phyloP scores from a whole-genome alignment of 345 rosid species.

The Theobroma cacao region DNA sequence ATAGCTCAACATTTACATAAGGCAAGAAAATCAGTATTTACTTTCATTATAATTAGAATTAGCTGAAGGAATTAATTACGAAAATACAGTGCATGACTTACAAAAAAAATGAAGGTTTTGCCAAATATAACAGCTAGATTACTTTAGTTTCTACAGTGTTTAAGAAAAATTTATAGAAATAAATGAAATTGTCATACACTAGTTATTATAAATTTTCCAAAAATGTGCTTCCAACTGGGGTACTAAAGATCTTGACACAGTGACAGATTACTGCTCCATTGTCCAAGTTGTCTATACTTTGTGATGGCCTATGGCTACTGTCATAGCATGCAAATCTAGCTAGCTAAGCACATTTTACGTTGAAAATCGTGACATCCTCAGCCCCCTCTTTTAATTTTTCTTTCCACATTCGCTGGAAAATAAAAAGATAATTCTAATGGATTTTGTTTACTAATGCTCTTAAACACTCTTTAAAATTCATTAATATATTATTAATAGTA shows the following conservation, averaged over 20 bases:
- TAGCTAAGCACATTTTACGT: neutral
- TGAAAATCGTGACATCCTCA: neutral
- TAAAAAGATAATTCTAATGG: no score
- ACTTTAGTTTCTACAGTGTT: neutral
- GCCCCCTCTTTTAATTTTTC: neutral
- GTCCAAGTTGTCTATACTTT: neutral
- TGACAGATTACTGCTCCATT: neutral
- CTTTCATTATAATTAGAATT: neutral
- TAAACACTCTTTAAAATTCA: no score
- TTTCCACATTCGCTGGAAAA: no score
- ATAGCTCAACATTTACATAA: neutral
- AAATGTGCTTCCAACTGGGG: neutral
- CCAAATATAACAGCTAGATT: neutral
- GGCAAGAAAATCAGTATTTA: neutral
- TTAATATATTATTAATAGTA: no score
- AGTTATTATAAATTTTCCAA: neutral
- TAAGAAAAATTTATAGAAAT: neutral
- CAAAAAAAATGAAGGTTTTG: neutral
- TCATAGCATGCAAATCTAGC: neutral
- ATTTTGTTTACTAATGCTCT: no score
- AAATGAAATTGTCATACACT: neutral
- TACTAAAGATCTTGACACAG: neutral
- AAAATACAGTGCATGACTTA: neutral
- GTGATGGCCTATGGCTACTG: neutral
- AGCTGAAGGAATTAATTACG: neutral